A percentile compares a stretch with the other conserved stretches of the same genome.
Evolutionary conservation across 768 basidiomycete species (phyloP).

Genomic region (Botryobasidium botryosum): DNA sequence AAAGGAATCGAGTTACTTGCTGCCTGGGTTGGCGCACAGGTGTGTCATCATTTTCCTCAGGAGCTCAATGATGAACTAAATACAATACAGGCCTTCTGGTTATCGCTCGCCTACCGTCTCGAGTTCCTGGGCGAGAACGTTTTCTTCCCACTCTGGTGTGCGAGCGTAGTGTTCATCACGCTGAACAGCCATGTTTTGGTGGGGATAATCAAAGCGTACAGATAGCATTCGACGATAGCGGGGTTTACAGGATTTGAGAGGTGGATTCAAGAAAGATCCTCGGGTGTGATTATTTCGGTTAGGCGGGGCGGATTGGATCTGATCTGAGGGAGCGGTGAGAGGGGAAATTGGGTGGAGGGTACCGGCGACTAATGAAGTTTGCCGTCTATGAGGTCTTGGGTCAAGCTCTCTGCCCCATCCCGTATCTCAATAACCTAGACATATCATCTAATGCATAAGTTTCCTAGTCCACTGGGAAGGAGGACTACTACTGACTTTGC

Average conservation of each 20-base stretch:
- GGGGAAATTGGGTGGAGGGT: not conserved
- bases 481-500: too few relatives aligned
- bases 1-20: slow-evolving; percentile 27
- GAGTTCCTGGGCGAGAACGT: slow-evolving; percentile 73
- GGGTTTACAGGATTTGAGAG: too few relatives aligned
- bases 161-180: slow-evolving; percentile 54
- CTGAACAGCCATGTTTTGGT: slow-evolving; percentile 71
- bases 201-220: slow-evolving; percentile 30
- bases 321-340: not conserved
- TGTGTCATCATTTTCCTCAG: slow-evolving; percentile 7
- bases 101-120: slow-evolving; percentile 74
- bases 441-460: too few relatives aligned
- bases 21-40: slow-evolving; percentile 57
- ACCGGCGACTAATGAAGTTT: slow-evolving; percentile 24
- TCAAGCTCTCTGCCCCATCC: slow-evolving; percentile 69
- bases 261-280: too few relatives aligned
- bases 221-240: too few relatives aligned
- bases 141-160: slow-evolving; percentile 59
- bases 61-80: not conserved
- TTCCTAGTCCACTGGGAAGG: too few relatives aligned
- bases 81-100: slow-evolving; percentile 59
- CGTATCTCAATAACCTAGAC: slow-evolving; percentile 47
- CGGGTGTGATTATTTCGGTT: not conserved
- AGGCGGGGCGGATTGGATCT: not conserved
- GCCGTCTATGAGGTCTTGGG: slow-evolving; percentile 50